phyloP scores from a whole-genome alignment of 768 basidiomycete species.

The Auricularia auricula-judae region DNA sequence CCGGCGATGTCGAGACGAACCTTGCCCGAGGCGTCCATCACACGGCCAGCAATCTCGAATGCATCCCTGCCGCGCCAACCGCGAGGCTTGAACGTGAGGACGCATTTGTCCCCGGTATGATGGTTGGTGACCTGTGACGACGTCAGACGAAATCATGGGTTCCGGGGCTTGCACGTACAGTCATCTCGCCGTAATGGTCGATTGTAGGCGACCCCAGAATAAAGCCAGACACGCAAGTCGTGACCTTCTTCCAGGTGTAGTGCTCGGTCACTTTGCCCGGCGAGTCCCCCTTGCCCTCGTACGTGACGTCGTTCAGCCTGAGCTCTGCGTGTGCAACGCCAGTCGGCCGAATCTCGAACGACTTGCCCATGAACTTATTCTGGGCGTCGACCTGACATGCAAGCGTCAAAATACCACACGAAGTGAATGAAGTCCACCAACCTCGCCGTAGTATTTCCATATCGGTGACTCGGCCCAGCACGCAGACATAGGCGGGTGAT shows the following conservation, averaged over 20 bases:
- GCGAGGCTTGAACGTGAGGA: constrained; percentile 90
- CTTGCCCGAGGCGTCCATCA: constrained; percentile 52
- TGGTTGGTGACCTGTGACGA: constrained; percentile 69
- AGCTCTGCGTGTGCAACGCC: constrained; percentile 88
- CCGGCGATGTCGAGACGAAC: constrained; percentile 85
- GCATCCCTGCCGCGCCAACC: constrained; percentile 91
- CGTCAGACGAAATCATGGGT: neutral
- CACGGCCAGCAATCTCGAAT: constrained; percentile 83
- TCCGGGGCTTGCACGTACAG: constrained; percentile 37
- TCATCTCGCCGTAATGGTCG: constrained; percentile 92
- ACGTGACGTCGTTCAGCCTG: constrained; percentile 30
- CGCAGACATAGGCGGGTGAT: constrained; percentile 93
- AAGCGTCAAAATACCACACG: too few relatives aligned
- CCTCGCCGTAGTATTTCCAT: constrained; percentile 90
- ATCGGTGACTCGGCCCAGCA: constrained; percentile 86
- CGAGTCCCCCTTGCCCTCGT: constrained; percentile 21
- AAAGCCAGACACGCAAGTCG: constrained; percentile 83
- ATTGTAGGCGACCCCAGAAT: constrained; percentile 83
- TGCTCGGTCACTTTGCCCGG: constrained; percentile 63
- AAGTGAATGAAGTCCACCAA: constrained; percentile 14
- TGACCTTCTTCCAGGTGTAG: constrained; percentile 93
- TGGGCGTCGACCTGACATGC: constrained; percentile 75
- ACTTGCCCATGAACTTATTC: constrained; percentile 93
- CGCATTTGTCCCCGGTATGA: constrained; percentile 76
- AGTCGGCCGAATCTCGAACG: constrained; percentile 91